Base-by-base conservation (phyloP, 169 alveolate species). In the Plasmodium adleri region DNA sequence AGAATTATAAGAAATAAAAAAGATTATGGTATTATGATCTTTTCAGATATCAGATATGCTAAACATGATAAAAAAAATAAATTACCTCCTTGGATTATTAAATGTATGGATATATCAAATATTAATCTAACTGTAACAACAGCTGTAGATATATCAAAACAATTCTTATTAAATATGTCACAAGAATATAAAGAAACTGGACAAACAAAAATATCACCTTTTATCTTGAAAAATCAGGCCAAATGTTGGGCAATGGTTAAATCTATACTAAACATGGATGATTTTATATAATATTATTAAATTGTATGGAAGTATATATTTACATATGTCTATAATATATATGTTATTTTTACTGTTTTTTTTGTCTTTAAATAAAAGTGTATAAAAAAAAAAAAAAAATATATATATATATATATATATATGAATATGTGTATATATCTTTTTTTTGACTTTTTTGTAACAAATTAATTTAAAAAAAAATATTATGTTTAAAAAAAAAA, bases 21-120 rank as follows among this genome's bases (percentile, higher is more conserved):
- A 32, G 99, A 97, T 71, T 97, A 97, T 78, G 99, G 99, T 32
- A 90, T 97, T 54, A 98, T 97, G 99, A 94, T 98, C 56, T 96
- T 97, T 89, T 98, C 99, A 3, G 99, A 98, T 74, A 76, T 71
- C 17, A 88, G 98, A 12, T 97, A 95, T 68, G 88, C 96, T 7
- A 88, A 97, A 9, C 87, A 91, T 10, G 98, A 96, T 91, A 97
- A 96, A 86, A 93, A 96, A 50, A 93, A 90, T 63, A 96, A 95
- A 91, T 74, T 97, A 60, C 98, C 98, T 2, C 97, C 97, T 9
- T 97, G 98, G 98, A 96, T 97, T 52, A 93, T 95, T 43, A 95
- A 96, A 71, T 93, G 94, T 78, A 88, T 96, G 71, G 97, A 95
- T 66, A 92, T 92, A 2, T 88, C 96, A 8, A 88, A 93, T 76